Base-by-base conservation (phyloP, 75 land plant species). In the Cunninghamia lanceolata region DNA sequence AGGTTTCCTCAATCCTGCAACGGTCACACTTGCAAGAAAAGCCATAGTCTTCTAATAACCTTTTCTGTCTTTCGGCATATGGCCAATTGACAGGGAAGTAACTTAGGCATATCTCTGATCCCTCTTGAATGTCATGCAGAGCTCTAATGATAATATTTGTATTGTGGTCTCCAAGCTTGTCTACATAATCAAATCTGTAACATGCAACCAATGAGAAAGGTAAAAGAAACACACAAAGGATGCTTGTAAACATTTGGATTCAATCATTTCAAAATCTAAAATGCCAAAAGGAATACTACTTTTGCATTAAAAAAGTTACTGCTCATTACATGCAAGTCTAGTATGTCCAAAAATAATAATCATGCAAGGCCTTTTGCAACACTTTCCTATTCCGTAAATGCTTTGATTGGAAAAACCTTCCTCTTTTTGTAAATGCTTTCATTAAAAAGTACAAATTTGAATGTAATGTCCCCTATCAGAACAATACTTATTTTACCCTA, bases 181-280 rank as follows among this genome's bases (percentile, higher is more conserved):
- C 98, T 1, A 96, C 53, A 45, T 97, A 96, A 75, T 97, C 99
- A 86, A 97, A 97, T 84, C 99, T 89, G 85, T 93, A 95, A 59
- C 68, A 84, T 73, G 42, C 45, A 21, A 32, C 25, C 25, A 46
- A 88, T 54, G 42, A 54, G 82, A 84, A 68, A 34, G 38, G 15
- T 36, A 21, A 84, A n/a, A 84, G 42, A 32, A 54, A 25, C 36
- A 82, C 46, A 28, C 4, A 42, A 3, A 11, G 42, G 32, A 4
- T n/a, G 25, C 21, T n/a, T 80, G 45, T 42, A 42, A 80, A 42
- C 42, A 42, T 40, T 45, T 42, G n/a, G 42, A 80, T 80, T 80
- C 15, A 43, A 28, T 80, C 47, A 50, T 19, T 19, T 42, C 47
- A 80, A 39, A 45, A 45, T 43, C 82, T 40, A 19, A 76, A 76